A percentile compares a stretch with the other conserved stretches of the same genome.
phyloP scores from a whole-genome alignment of 2,329 filamentous ascomycete genomes.

The Cladobotryum protrusum region DNA sequence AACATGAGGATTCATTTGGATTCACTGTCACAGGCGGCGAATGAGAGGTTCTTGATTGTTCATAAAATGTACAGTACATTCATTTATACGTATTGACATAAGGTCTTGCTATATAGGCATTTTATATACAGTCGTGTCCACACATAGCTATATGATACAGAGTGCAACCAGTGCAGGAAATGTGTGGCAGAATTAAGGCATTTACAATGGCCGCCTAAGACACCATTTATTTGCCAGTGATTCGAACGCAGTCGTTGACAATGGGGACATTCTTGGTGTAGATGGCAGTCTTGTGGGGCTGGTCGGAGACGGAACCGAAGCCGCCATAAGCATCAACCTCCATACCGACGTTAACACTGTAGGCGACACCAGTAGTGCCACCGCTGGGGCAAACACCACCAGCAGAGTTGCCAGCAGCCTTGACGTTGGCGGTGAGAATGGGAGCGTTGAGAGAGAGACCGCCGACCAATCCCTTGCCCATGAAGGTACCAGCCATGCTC shows the following conservation, averaged over 20 bases:
- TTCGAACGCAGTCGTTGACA: neutral
- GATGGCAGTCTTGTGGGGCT: conserved; percentile 4
- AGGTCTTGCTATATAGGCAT: too few species aligned
- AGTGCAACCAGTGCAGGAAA: too few species aligned
- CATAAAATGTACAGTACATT: too few species aligned
- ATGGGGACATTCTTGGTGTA: neutral
- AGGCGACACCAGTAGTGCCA: neutral
- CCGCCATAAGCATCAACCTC: conserved; percentile 9
- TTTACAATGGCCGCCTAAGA: too few species aligned
- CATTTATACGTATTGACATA: too few species aligned
- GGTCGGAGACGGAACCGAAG: neutral
- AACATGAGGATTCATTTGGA: too few species aligned
- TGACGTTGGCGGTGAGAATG: neutral
- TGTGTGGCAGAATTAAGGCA: too few species aligned
- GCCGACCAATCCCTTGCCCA: conserved; percentile 8
- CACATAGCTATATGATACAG: too few species aligned
- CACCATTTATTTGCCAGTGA: too few species aligned
- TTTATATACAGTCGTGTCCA: too few species aligned
- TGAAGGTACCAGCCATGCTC: conserved; percentile 5
- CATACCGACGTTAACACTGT: conserved; percentile 1
- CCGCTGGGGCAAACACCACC: conserved; percentile 1
- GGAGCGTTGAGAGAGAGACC: conserved; percentile 3
- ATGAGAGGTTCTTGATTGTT: too few species aligned
- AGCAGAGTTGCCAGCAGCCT: neutral
- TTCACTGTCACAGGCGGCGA: too few species aligned